Evolutionary conservation across 257 asterid species (phyloP), one percentile per base, ranked within the genome.

Genomic region (Echium plantagineum): DNA sequence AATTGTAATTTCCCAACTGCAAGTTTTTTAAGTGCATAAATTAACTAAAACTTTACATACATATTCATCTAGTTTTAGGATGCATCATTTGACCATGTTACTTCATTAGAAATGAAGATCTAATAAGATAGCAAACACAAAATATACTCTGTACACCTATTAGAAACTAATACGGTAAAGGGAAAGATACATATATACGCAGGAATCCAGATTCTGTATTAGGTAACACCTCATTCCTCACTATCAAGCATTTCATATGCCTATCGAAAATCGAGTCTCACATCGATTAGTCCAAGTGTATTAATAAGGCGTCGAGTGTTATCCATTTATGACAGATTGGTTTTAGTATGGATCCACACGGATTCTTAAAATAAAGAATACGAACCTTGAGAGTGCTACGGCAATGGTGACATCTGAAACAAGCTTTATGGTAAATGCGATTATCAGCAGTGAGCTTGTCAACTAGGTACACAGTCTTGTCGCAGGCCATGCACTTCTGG

Each of bases 321-420:
- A 24, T 3, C 26, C 26, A 24, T 24, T 3, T 24, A 24, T 24
- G 3, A 24, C 26, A 24, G 3, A 3, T 24, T 24, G 26, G 26
- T 24, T 24, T 24, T 24, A 24, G 26, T 24, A 24, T 24, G 26
- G 26, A 24, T 24, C 26, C 26, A 3, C 26, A 24, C 26, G 3
- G 26, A 24, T 24, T 24, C 26, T 24, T 24, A 24, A 24, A n/a
- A n/a, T n/a, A 20, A 9, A 26, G 28, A 26, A 28, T 2, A 55
- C 5, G 49, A 51, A 83, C 96, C 95, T 88, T 88, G 73, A 91
- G 98, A 61, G 98, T 91, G 49, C 95, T 94, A 42, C 72, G 85
- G 85, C 98, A 91, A 63, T 91, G 98, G 72, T 91, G 98, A 78
- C 98, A 91, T 75, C 98, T 80, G 30, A 91, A 91, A 72, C 98